Evolutionary conservation across 192 early-diverging fungal species (phyloP).

Genomic region (Coemansia guatemalensis): DNA sequence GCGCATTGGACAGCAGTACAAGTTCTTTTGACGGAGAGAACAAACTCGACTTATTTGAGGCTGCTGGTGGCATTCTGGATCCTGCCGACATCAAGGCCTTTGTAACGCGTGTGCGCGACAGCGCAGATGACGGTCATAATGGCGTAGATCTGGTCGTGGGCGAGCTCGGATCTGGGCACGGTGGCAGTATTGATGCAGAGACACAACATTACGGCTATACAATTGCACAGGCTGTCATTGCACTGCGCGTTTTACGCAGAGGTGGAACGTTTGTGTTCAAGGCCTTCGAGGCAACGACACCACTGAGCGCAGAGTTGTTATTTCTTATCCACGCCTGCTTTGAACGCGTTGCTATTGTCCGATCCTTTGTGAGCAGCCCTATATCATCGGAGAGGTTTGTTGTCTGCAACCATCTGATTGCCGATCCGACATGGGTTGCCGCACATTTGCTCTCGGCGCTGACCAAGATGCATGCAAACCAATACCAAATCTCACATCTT

Average conservation of each 20-base stretch:
- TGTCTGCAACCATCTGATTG: slow-evolving; percentile 23
- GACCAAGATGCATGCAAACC: slow-evolving; percentile 17
- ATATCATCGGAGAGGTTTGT: slow-evolving; percentile 33
- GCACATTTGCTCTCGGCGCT: slow-evolving; percentile 28
- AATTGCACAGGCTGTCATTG: slow-evolving; percentile 32
- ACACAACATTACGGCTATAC: slow-evolving; percentile 26
- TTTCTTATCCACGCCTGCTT: slow-evolving; percentile 35
- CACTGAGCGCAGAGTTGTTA: slow-evolving; percentile 39
- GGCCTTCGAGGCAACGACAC: slow-evolving; percentile 23
- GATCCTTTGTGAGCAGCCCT: slow-evolving; percentile 21
- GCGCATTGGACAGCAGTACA: background rate
- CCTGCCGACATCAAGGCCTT: slow-evolving; percentile 23
- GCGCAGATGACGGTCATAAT: background rate
- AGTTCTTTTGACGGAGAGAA: background rate
- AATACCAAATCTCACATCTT: slow-evolving; percentile 37
- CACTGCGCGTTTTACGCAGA: slow-evolving; percentile 15
- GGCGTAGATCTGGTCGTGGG: slow-evolving; percentile 44
- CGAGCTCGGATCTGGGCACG: slow-evolving; percentile 7
- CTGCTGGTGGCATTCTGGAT: slow-evolving; percentile 7
- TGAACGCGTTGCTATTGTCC: slow-evolving; percentile 34
- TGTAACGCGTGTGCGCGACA: slow-evolving; percentile 17
- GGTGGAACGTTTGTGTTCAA: slow-evolving; percentile 46
- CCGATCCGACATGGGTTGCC: slow-evolving; percentile 16
- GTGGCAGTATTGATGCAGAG: slow-evolving; percentile 10
- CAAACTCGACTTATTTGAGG: slow-evolving; percentile 1